Percentiles rank a stretch among this genome's conserved stretches.
Evolutionary conservation across 306 rosid genomes (phyloP).

Genomic region (Quercus berberidifolia): DNA sequence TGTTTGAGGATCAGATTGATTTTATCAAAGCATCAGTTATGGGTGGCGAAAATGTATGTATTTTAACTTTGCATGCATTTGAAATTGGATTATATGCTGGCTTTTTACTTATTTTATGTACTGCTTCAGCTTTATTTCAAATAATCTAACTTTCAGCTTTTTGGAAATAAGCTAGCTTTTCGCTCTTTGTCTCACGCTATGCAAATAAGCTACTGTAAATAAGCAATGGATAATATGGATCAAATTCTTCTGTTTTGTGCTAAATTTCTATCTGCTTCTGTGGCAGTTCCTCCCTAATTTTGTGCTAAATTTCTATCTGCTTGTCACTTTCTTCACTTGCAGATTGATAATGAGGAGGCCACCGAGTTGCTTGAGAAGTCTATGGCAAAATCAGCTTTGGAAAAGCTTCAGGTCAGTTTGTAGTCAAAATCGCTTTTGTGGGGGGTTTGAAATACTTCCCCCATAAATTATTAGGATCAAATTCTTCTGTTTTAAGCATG

Average conservation of each 20-base stretch:
- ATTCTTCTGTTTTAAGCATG: conserved; percentile 4
- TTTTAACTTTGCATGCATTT: neutral
- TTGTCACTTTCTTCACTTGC: conserved; percentile 26
- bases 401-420: conserved; percentile 72
- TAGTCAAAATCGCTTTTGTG: neutral
- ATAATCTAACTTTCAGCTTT: no score
- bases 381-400: conserved; percentile 60
- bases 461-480: neutral
- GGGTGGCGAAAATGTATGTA: conserved; percentile 77
- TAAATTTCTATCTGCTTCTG: neutral
- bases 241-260: no score
- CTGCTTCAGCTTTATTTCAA: no score
- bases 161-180: no score
- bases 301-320: conserved; percentile 23
- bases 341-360: conserved; percentile 55
- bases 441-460: neutral
- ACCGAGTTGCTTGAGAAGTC: conserved; percentile 60
- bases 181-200: no score
- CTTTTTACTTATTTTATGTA: no score
- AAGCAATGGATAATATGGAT: no score
- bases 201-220: no score
- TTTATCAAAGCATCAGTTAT: conserved; percentile 87
- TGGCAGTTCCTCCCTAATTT: conserved; percentile 2
- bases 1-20: conserved; percentile 94
- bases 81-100: no score